phyloP scores from a whole-genome alignment of 1,284 basidiomycete species.

The Inonotus hispidus region DNA sequence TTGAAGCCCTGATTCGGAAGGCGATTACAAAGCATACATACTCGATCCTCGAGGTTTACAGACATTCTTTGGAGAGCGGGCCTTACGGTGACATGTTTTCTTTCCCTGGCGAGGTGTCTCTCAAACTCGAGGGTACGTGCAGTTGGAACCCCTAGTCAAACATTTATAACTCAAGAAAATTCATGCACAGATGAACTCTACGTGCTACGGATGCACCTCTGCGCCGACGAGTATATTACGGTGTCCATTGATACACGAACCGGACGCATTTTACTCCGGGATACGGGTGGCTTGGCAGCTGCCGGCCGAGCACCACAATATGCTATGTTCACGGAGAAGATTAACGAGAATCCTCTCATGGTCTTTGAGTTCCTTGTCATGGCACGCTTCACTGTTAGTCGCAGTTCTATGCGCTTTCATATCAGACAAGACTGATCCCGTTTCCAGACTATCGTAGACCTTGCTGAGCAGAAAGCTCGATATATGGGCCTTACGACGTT shows the following conservation, averaged over 20 bases:
- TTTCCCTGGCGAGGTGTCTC: conserved; percentile 46
- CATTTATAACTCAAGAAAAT: conserved; percentile 1
- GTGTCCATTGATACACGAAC: conserved; percentile 70
- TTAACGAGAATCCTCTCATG: conserved; percentile 59
- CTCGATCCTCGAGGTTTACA: conserved; percentile 51
- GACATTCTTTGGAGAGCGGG: conserved; percentile 45
- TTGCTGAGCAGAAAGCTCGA: conserved; percentile 69
- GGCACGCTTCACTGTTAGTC: conserved; percentile 52
- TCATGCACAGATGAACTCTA: conserved; percentile 39
- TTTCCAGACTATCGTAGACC: conserved; percentile 62
- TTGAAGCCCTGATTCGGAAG: conserved; percentile 55
- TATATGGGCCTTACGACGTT: conserved; percentile 70
- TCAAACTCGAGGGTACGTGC: conserved; percentile 48
- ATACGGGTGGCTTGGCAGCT: conserved; percentile 70
- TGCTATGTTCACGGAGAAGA: conserved; percentile 42
- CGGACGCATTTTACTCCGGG: conserved; percentile 61
- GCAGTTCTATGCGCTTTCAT: background rate
- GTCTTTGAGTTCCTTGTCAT: conserved; percentile 47
- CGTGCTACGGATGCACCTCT: conserved; percentile 59
- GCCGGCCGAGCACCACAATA: conserved; percentile 63
- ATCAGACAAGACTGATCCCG: background rate
- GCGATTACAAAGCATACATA: conserved; percentile 58
- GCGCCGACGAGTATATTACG: conserved; percentile 65
- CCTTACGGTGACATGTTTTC: conserved; percentile 53
- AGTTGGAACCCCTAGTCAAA: conserved; percentile 11